phyloP scores from a whole-genome alignment of 345 rosid species.

The Pelargonium nanum region DNA sequence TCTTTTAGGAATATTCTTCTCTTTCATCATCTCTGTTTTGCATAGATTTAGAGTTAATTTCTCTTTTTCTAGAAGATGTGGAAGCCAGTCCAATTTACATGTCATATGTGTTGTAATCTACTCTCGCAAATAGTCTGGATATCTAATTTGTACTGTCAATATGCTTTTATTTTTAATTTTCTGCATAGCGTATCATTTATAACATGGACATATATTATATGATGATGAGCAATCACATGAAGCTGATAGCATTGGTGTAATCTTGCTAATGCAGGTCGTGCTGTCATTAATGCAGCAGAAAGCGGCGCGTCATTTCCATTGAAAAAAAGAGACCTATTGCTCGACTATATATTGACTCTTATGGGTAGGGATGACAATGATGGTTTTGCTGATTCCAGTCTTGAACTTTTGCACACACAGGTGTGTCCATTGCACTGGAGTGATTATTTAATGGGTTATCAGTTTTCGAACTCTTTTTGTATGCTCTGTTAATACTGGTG shows the following conservation, averaged over 20 bases:
- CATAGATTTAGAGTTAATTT: neutral
- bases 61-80: no score
- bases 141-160: no score
- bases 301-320: conserved; percentile 82
- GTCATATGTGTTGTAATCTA: neutral
- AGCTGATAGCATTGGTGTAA: neutral
- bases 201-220: no score
- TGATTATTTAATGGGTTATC: neutral
- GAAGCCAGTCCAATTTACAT: neutral
- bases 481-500: conserved; percentile 7
- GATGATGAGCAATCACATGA: neutral
- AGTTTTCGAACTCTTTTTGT: neutral
- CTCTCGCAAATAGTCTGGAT: neutral
- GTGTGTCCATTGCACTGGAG: conserved; percentile 21
- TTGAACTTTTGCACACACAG: conserved; percentile 82
- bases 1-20: neutral
- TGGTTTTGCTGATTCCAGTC: conserved; percentile 73
- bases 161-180: neutral
- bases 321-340: conserved; percentile 74
- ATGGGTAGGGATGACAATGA: conserved; percentile 90
- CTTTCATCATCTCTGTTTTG: neutral
- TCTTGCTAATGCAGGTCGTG: conserved; percentile 51
- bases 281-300: conserved; percentile 90
- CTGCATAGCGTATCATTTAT: no score
- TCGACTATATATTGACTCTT: conserved; percentile 82